phyloP scores from a whole-genome alignment of 2,329 filamentous ascomycete species.

The Exophiala sp. region DNA sequence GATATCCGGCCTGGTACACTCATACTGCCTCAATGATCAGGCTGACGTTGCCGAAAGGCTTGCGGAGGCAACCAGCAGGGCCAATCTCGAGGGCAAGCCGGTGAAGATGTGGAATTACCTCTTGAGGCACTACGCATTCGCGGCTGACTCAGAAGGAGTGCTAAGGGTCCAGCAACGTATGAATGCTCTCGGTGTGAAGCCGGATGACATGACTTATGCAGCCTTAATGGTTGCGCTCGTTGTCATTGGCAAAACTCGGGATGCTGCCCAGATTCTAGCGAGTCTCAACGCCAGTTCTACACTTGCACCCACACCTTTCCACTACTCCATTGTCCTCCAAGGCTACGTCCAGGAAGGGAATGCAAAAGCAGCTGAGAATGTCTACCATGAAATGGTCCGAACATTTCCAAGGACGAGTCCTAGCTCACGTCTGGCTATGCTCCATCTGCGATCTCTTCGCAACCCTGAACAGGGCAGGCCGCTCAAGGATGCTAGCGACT shows the following conservation, averaged over 20 bases:
- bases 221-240: constrained; percentile 56
- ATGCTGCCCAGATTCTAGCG: constrained; percentile 49
- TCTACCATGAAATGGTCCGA: constrained; percentile 42
- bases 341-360: constrained; percentile 47
- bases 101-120: constrained; percentile 74
- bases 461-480: constrained; percentile 4
- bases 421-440: constrained; percentile 35
- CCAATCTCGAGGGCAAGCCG: constrained; percentile 47
- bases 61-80: constrained; percentile 51
- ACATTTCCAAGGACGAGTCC: constrained; percentile 34
- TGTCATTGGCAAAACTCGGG: constrained; percentile 48
- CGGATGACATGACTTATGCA: constrained; percentile 55
- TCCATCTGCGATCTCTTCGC: constrained; percentile 34
- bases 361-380: constrained; percentile 46
- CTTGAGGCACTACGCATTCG: constrained; percentile 61
- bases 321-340: constrained; percentile 44
- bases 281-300: constrained; percentile 36
- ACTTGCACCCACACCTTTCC: constrained; percentile 39
- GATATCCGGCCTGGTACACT: constrained; percentile 60
- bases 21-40: constrained; percentile 55
- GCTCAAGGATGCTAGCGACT: constrained; percentile 29
- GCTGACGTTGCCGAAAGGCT: constrained; percentile 54
- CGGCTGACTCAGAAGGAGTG: constrained; percentile 52
- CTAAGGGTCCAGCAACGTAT: constrained; percentile 53
- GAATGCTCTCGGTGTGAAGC: constrained; percentile 45